A percentile compares a stretch with the other conserved stretches of the same genome.
These are phyloP conservation scores for Knoxia roxburghii DNA, from an alignment of 257 asterid species.

Conservation along the genomic window DNA sequence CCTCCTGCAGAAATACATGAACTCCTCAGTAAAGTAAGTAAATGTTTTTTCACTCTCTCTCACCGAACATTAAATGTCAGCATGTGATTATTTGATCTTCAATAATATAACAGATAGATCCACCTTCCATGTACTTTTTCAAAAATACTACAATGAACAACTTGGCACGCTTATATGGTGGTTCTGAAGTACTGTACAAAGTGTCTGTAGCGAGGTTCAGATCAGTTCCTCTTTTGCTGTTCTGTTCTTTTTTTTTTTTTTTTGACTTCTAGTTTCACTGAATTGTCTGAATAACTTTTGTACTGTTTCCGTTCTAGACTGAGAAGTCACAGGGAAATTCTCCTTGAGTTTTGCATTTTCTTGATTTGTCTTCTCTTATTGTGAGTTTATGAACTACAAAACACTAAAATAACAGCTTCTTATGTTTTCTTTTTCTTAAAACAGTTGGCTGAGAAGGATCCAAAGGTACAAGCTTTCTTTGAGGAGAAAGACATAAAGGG, in stretches of 20 bases:
- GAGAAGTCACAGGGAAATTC: not conserved
- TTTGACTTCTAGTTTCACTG: not conserved
- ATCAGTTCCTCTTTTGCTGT: too few species aligned
- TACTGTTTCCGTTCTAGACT: not conserved
- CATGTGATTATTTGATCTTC: not conserved
- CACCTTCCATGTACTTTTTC: not conserved
- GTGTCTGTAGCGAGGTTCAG: not conserved
- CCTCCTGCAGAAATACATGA: slow-evolving; percentile 56
- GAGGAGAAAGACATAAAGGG: slow-evolving; percentile 47
- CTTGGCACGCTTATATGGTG: not conserved
- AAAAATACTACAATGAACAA: not conserved
- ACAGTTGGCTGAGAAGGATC: slow-evolving; percentile 62
- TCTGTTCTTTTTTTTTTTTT: not conserved
- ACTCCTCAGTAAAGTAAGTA: slow-evolving; percentile 55
- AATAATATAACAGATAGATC: not conserved
- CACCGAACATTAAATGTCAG: not conserved
- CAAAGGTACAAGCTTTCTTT: slow-evolving; percentile 41
- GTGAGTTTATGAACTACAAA: not conserved
- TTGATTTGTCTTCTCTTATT: not conserved
- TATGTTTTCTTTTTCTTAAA: not conserved
- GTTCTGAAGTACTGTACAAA: not conserved
- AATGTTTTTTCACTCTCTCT: not conserved
- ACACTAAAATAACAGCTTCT: not conserved
- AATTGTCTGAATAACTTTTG: not conserved
- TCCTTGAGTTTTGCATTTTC: not conserved